Conservation (phyloP, 768 basidiomycete genomes). For the Mycena olivaceomarginata region DNA sequence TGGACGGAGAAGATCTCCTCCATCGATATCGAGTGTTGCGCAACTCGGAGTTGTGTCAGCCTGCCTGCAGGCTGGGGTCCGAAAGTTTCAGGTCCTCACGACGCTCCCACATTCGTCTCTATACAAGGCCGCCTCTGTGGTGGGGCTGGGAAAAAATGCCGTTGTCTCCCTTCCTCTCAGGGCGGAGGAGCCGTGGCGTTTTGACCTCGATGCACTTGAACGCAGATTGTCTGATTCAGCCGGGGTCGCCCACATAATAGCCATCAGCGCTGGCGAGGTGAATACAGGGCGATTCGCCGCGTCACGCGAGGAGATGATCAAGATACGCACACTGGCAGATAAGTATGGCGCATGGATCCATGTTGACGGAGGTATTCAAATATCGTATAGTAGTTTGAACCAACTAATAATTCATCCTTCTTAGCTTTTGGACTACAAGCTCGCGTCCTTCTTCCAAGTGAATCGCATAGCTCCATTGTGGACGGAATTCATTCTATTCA, state of each 20-base stretch:
- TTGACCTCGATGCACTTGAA: conserved; percentile 31
- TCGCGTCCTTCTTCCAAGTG: conserved; percentile 17
- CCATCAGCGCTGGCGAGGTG: conserved; percentile 39
- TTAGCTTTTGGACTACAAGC: conserved; percentile 42
- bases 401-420: background rate
- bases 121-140: conserved; percentile 33
- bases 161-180: conserved; percentile 33
- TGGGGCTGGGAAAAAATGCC: conserved; percentile 21
- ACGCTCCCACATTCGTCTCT: conserved; percentile 39
- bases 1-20: conserved; percentile 33
- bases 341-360: conserved; percentile 40
- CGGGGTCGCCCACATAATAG: conserved; percentile 22
- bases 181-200: conserved; percentile 36
- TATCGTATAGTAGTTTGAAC: background rate
- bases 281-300: conserved; percentile 41
- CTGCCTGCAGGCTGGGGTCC: conserved; percentile 29
- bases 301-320: conserved; percentile 32
- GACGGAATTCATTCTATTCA: conserved; percentile 27
- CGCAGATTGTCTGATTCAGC: background rate
- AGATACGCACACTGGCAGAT: conserved; percentile 33
- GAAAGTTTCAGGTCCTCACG: conserved; percentile 36
- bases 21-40: conserved; percentile 27
- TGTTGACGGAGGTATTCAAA: conserved; percentile 35
- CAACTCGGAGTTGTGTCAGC: conserved; percentile 33
- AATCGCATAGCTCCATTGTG: conserved; percentile 1